Evolutionary conservation across 2,329 filamentous ascomycete genomes (phyloP).

Genomic region (Ophiostoma montium): DNA sequence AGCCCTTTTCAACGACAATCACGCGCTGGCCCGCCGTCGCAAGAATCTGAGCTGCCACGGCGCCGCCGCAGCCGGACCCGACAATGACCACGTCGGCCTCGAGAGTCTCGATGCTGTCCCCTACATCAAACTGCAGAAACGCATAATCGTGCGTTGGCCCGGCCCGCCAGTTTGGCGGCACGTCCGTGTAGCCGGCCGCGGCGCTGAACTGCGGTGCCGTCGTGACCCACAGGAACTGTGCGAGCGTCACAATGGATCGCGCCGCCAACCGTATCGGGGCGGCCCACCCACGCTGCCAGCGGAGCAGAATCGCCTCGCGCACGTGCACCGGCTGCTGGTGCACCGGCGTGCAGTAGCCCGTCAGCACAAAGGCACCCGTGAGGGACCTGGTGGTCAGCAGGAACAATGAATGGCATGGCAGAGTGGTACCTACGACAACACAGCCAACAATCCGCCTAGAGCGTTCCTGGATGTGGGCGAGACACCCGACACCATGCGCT

Average conservation of each 20-base stretch:
- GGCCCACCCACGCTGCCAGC: constrained; percentile 47
- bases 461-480: constrained; percentile 20
- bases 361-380: constrained; percentile 48
- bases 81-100: constrained; percentile 75
- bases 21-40: constrained; percentile 62
- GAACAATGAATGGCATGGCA: not conserved
- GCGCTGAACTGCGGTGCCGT: constrained; percentile 39
- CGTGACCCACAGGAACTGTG: constrained; percentile 40
- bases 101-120: constrained; percentile 37
- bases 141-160: constrained; percentile 39
- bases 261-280: constrained; percentile 39
- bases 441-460: constrained; percentile 25
- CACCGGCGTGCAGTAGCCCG: constrained; percentile 50
- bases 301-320: constrained; percentile 46
- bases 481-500: constrained; percentile 26
- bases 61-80: constrained; percentile 77
- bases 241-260: constrained; percentile 40
- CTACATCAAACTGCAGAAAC: constrained; percentile 44
- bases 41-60: constrained; percentile 66
- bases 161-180: constrained; percentile 35
- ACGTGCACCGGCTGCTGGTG: constrained; percentile 44
- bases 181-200: constrained; percentile 43
- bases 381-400: constrained; percentile 17
- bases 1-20: constrained; percentile 57
- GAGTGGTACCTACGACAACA: constrained; percentile 28